A percentile compares a stretch with the other conserved stretches of the same genome.
Conservation (phyloP, 768 basidiomycete species). For the Cyclocybe aegerita region DNA sequence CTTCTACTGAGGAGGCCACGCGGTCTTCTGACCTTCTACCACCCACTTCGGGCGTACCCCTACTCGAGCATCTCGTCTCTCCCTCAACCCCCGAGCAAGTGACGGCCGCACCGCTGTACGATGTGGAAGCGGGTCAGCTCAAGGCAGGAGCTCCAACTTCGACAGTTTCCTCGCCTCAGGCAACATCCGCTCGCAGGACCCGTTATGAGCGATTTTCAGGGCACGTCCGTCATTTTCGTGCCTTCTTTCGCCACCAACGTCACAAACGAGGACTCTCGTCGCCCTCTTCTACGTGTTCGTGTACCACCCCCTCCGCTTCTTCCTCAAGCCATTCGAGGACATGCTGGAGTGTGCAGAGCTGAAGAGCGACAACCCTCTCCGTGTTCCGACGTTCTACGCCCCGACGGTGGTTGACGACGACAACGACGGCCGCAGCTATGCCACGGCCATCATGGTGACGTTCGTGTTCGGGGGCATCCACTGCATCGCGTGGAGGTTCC, state of each 20-base stretch:
- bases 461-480: constrained; percentile 18
- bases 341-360: not conserved
- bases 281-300: not conserved
- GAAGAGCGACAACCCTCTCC: not conserved
- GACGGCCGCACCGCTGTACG: too few species aligned
- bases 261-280: not conserved
- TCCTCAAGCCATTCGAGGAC: constrained; percentile 1
- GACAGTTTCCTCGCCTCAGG: not conserved
- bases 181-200: not conserved
- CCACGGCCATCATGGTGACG: constrained; percentile 1
- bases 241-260: too few species aligned
- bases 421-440: not conserved
- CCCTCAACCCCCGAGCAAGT: too few species aligned
- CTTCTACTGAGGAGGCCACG: too few species aligned
- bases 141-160: too few species aligned
- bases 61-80: too few species aligned
- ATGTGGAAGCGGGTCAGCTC: too few species aligned
- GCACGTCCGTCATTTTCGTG: too few species aligned
- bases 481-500: constrained; percentile 12
- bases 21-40: too few species aligned
- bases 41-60: too few species aligned
- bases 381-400: not conserved
- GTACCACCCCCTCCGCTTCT: not conserved
- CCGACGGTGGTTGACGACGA: not conserved
- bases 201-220: too few species aligned